Percentiles rank a stretch among this genome's conserved stretches.
These are phyloP conservation scores for Lachancea waltii DNA, from an alignment of 805 yeast genomes.

Conservation along the genomic window DNA sequence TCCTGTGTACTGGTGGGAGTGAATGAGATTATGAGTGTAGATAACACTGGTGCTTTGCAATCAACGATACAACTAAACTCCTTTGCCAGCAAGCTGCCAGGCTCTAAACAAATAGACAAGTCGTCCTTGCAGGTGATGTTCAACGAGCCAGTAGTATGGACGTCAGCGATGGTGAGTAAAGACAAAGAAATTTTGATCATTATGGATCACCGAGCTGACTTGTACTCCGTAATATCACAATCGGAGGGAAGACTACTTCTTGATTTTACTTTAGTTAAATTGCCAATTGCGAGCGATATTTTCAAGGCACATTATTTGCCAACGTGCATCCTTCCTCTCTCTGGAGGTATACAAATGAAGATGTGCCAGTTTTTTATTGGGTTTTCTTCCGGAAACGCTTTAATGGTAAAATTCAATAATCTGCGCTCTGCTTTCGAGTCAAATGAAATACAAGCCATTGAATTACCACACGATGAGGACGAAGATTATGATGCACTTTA, in stretches of 20 bases:
- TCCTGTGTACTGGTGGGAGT: constrained; percentile 69
- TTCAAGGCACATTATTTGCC: constrained; percentile 24
- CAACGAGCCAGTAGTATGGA: constrained; percentile 26
- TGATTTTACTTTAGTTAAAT: constrained; percentile 24
- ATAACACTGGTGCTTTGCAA: constrained; percentile 47
- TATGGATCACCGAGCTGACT: constrained; percentile 23
- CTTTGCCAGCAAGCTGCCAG: constrained; percentile 41
- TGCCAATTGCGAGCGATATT: constrained; percentile 29
- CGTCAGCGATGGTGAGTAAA: constrained; percentile 23
- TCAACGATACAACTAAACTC: constrained; percentile 25
- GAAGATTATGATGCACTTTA: constrained; percentile 29
- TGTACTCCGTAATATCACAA: constrained; percentile 24
- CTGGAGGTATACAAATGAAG: constrained; percentile 24
- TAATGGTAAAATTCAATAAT: constrained; percentile 35
- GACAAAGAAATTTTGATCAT: constrained; percentile 20
- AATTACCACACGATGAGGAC: constrained; percentile 30
- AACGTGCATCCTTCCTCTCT: constrained; percentile 20
- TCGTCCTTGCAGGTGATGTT: constrained; percentile 28
- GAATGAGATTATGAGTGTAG: constrained; percentile 72
- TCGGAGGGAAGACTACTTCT: constrained; percentile 30
- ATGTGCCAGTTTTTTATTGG: constrained; percentile 46
- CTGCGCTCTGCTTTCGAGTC: constrained; percentile 26
- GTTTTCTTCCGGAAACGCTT: constrained; percentile 52
- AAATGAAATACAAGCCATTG: constrained; percentile 36
- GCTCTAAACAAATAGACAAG: constrained; percentile 40